Conservation (phyloP, 345 rosid species). For the Rubroshorea leprosula region DNA sequence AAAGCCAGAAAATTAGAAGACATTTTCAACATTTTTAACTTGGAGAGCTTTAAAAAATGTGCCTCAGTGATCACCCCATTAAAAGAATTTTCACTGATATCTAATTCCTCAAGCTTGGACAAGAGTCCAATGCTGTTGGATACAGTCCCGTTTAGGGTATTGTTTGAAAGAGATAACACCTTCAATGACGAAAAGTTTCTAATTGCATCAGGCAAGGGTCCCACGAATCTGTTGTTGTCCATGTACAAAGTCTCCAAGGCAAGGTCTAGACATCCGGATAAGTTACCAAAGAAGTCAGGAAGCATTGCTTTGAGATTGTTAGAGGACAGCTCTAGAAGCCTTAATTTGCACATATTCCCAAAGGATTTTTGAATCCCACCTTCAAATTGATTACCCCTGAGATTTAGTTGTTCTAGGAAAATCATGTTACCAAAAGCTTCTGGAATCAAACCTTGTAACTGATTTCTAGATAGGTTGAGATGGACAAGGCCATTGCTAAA, state of each 20-base stretch:
- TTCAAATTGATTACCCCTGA: neutral
- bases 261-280: no score
- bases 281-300: no score
- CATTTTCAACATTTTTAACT: no score
- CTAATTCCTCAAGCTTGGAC: neutral
- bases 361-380: neutral
- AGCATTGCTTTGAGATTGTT: neutral
- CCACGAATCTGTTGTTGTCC: no score
- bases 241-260: no score
- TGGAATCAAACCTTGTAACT: neutral
- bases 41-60: neutral
- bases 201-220: no score
- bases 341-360: neutral
- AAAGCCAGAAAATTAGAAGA: no score
- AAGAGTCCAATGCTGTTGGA: neutral
- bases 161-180: no score
- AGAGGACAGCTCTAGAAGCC: neutral
- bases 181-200: no score
- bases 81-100: neutral
- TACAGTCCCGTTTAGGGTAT: neutral
- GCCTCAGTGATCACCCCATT: neutral
- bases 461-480: neutral
- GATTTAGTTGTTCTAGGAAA: neutral
- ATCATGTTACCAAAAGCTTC: neutral
- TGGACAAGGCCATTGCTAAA: neutral